Conservation (phyloP, 1,139 yeast species). For the Yamadazyma trypodendri region DNA sequence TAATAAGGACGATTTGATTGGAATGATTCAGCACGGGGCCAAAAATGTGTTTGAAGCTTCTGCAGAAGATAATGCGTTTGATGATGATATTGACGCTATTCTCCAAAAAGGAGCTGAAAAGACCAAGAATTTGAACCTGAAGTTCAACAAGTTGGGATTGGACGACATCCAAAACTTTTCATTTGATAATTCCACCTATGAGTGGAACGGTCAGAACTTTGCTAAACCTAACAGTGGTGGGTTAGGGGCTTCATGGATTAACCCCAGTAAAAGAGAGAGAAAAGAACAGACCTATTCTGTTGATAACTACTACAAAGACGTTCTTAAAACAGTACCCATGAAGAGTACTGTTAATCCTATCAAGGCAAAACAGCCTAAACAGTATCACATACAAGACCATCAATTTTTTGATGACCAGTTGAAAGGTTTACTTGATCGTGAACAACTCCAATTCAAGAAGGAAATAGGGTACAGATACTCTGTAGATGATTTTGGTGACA, state of each 20-base stretch:
- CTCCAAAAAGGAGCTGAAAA: slow-evolving; percentile 76
- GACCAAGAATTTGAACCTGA: slow-evolving; percentile 72
- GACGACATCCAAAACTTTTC: slow-evolving; percentile 91
- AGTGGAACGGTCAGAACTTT: slow-evolving; percentile 96
- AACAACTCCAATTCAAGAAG: slow-evolving; percentile 73
- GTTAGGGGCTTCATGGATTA: slow-evolving; percentile 67
- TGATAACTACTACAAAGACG: slow-evolving; percentile 85
- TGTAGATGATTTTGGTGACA: slow-evolving; percentile 49
- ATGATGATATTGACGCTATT: slow-evolving; percentile 79
- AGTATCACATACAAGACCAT: slow-evolving; percentile 74
- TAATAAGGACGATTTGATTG: slow-evolving; percentile 79
- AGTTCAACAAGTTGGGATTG: slow-evolving; percentile 80
- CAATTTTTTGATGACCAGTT: slow-evolving; percentile 80
- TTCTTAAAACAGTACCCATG: slow-evolving; percentile 41
- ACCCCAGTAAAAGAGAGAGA: slow-evolving; percentile 86
- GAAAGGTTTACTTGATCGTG: slow-evolving; percentile 67
- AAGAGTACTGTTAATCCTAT: slow-evolving; percentile 28
- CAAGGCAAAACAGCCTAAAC: slow-evolving; percentile 67
- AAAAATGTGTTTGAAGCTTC: slow-evolving; percentile 70
- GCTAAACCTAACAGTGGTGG: slow-evolving; percentile 57
- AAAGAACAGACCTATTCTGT: slow-evolving; percentile 86
- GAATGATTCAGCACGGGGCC: slow-evolving; percentile 98
- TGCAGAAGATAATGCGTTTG: slow-evolving; percentile 38
- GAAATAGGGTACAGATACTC: slow-evolving; percentile 71
- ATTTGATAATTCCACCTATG: slow-evolving; percentile 86